Conservation (phyloP, 2,329 filamentous ascomycete genomes). For the Diaporthe citri region DNA sequence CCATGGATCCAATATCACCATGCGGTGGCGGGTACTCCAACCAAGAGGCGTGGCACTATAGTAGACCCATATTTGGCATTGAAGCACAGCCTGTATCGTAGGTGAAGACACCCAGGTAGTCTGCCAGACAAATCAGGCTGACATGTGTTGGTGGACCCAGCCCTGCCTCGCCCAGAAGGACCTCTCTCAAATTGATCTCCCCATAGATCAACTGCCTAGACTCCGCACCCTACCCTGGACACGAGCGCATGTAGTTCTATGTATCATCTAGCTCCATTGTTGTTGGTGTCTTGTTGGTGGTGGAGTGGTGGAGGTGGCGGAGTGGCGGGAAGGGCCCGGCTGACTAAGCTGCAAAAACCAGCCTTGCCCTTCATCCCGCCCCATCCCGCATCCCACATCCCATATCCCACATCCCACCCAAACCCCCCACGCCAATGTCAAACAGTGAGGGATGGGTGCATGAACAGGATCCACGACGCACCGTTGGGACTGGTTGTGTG, state of each 20-base stretch:
- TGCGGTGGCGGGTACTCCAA: no score
- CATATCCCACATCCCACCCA: background rate
- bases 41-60: no score
- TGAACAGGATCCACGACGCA: slow-evolving; percentile 10
- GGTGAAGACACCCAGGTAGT: background rate
- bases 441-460: slow-evolving; percentile 19
- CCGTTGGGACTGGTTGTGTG: background rate
- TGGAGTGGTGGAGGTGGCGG: background rate
- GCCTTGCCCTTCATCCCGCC: background rate
- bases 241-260: background rate
- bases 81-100: background rate
- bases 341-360: background rate
- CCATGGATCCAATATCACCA: background rate
- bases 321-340: background rate
- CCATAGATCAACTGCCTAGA: background rate
- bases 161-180: background rate
- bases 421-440: slow-evolving; percentile 22
- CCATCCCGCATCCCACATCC: background rate
- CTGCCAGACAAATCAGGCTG: background rate
- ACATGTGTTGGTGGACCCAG: no score
- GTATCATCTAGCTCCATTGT: background rate
- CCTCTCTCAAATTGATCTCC: no score
- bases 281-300: background rate
- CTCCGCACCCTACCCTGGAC: background rate
- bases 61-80: background rate